A percentile compares a stretch with the other conserved stretches of the same genome.
Conservation (phyloP, 352 stramenopile genomes). For the Elongisporangium anandrum region DNA sequence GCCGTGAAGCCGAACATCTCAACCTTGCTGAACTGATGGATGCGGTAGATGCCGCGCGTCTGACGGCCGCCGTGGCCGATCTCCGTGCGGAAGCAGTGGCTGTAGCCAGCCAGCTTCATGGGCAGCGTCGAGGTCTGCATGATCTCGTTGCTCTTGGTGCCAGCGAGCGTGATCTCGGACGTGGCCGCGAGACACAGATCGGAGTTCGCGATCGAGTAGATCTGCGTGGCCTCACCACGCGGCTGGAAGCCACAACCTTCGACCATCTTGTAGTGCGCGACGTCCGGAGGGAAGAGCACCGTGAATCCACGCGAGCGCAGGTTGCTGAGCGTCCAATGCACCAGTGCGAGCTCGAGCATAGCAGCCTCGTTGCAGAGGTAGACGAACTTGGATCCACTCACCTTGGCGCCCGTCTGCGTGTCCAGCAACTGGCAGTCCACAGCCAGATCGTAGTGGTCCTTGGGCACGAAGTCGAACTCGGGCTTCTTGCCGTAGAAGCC, state of each 20-base stretch:
- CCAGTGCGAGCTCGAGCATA: constrained; percentile 84
- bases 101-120: constrained; percentile 75
- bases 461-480: constrained; percentile 48
- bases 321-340: constrained; percentile 77
- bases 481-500: constrained; percentile 50
- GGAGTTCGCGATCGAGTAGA: constrained; percentile 83
- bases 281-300: constrained; percentile 72
- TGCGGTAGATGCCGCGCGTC: constrained; percentile 82
- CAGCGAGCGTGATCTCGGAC: constrained; percentile 84
- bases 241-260: constrained; percentile 85
- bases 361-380: constrained; percentile 84
- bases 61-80: constrained; percentile 70
- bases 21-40: constrained; percentile 90
- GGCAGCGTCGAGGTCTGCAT: constrained; percentile 49
- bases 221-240: constrained; percentile 80
- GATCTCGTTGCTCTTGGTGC: constrained; percentile 74
- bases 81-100: constrained; percentile 87
- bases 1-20: constrained; percentile 87
- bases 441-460: constrained; percentile 72
- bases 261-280: constrained; percentile 79
- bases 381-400: constrained; percentile 82
- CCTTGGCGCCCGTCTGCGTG: constrained; percentile 56
- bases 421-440: constrained; percentile 70
- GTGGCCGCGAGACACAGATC: constrained; percentile 83
- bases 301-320: constrained; percentile 67